These are phyloP conservation scores for Gossypium rotundifolium DNA, from an alignment of 345 rosid species.

Conservation along the genomic window DNA sequence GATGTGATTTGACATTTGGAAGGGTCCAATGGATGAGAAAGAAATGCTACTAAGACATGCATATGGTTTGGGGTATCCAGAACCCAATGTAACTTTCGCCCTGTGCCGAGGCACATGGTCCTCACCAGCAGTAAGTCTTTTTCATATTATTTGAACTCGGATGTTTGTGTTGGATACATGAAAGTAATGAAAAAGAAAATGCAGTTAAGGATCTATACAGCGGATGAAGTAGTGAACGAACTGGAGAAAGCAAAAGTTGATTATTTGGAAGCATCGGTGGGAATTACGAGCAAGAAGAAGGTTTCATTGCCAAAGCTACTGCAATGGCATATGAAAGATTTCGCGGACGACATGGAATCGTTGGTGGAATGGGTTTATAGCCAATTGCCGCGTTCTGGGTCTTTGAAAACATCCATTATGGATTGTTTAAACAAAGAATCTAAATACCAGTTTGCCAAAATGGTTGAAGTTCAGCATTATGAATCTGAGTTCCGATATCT, in stretches of 20 bases:
- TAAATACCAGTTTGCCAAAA: constrained; percentile 41
- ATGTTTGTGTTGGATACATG: neutral
- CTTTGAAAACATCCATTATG: constrained; percentile 59
- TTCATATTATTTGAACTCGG: neutral
- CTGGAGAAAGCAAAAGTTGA: constrained; percentile 70
- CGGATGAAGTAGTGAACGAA: constrained; percentile 65
- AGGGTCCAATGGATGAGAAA: constrained; percentile 68
- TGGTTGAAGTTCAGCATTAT: constrained; percentile 71
- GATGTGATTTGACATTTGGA: constrained; percentile 5
- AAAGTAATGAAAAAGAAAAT: neutral
- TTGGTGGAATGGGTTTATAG: constrained; percentile 87
- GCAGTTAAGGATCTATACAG: constrained; percentile 76
- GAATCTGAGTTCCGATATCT: constrained; percentile 71
- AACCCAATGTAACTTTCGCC: constrained; percentile 81
- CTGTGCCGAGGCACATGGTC: constrained; percentile 94
- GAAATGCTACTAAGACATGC: constrained; percentile 69
- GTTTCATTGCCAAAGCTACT: constrained; percentile 73
- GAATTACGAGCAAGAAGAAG: constrained; percentile 75
- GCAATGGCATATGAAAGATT: constrained; percentile 88
- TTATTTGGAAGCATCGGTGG: constrained; percentile 73
- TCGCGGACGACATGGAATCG: constrained; percentile 75
- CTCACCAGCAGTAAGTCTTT: constrained; percentile 75
- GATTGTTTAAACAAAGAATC: constrained; percentile 54
- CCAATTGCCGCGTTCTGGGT: constrained; percentile 63
- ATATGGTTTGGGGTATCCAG: constrained; percentile 84